Percentiles rank a stretch among this genome's conserved stretches.
phyloP scores from a whole-genome alignment of 441 rosid species.

The Arabidopsis hybrid region DNA sequence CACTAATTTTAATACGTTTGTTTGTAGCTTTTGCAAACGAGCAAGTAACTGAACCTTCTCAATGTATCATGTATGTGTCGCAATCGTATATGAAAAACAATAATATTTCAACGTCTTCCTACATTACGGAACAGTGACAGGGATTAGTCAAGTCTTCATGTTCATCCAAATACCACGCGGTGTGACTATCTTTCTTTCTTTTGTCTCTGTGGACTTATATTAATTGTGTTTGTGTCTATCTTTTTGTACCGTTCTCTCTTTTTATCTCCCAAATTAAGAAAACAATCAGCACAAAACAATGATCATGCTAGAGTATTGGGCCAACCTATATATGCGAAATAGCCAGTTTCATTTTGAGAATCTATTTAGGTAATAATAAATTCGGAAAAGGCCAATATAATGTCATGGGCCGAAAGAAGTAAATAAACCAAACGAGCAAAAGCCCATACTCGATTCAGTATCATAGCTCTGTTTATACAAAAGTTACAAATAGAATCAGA shows the following conservation, averaged over 20 bases:
- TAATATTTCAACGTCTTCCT: slow-evolving; percentile 6
- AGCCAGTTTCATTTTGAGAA: neutral
- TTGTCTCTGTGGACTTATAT: neutral
- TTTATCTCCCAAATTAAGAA: neutral
- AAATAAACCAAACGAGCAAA: neutral
- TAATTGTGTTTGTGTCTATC: neutral
- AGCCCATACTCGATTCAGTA: slow-evolving; percentile 22
- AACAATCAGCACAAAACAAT: neutral
- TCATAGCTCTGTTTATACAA: slow-evolving; percentile 25
- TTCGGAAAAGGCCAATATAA: neutral
- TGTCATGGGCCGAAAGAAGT: slow-evolving; percentile 9
- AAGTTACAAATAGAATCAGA: neutral
- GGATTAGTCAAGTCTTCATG: neutral
- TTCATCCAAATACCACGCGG: slow-evolving; percentile 26
- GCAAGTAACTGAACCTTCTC: neutral
- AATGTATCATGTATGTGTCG: slow-evolving; percentile 9
- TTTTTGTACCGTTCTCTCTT: neutral
- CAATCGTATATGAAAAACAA: neutral
- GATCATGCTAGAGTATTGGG: too few species aligned
- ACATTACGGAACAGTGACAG: slow-evolving; percentile 35
- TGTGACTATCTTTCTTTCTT: neutral
- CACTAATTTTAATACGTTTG: neutral
- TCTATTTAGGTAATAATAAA: neutral
- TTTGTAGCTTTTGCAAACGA: too few species aligned
- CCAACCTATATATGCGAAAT: too few species aligned